Evolutionary conservation across 495 filamentous ascomycete species (phyloP).

Genomic region (Neurospora pannonica): DNA sequence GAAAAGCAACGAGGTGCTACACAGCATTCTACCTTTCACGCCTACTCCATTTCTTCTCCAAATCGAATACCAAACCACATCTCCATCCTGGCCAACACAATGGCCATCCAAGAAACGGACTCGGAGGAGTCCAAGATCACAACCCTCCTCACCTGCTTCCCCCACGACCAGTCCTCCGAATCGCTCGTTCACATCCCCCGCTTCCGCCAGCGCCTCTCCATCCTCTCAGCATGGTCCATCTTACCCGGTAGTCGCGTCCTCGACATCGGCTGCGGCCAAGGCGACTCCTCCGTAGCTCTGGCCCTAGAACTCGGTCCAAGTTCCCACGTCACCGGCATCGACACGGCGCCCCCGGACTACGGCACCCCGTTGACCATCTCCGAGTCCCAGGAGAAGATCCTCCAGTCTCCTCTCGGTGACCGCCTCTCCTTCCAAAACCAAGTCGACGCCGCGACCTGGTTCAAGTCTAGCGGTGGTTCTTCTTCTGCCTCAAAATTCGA

Average conservation of each 20-base stretch:
- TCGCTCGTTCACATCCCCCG: not conserved
- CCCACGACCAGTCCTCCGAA: not conserved
- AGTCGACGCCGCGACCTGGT: slow-evolving; percentile 21
- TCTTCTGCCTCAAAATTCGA: not conserved
- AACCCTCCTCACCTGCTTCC: not conserved
- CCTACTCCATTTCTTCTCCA: not conserved
- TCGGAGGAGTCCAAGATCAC: not conserved
- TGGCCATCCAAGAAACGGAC: not conserved
- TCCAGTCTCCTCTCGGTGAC: slow-evolving; percentile 17
- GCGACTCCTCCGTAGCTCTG: slow-evolving; percentile 38
- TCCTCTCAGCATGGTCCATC: slow-evolving; percentile 11
- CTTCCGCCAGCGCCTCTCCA: not conserved
- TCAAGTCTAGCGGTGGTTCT: not conserved
- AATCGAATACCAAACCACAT: not conserved
- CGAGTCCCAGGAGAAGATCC: slow-evolving; percentile 24
- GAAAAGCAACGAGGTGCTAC: not conserved
- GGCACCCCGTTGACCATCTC: slow-evolving; percentile 28
- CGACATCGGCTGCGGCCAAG: slow-evolving; percentile 48
- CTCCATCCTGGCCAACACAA: not conserved
- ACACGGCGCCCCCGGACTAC: slow-evolving; percentile 42
- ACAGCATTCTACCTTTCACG: not conserved
- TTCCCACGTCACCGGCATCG: slow-evolving; percentile 37
- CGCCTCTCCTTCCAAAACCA: slow-evolving; percentile 30
- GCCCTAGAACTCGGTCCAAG: slow-evolving; percentile 34
- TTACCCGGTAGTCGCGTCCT: slow-evolving; percentile 31